phyloP scores from a whole-genome alignment of 805 yeast genomes.

The Isabelozyma heimii region DNA sequence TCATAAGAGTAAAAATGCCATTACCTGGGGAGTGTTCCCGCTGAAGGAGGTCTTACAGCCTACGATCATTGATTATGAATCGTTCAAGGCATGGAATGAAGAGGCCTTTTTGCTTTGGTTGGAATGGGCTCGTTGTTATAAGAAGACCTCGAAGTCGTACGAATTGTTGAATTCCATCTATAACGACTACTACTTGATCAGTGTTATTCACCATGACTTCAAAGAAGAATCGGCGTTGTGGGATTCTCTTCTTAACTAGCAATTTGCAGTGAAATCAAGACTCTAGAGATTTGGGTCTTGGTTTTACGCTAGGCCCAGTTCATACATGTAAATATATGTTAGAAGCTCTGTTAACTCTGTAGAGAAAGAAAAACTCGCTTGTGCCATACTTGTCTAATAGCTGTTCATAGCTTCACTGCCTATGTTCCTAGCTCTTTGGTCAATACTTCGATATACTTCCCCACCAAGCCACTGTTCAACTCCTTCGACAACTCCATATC shows the following conservation, averaged over 20 bases:
- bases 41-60: slow-evolving; percentile 87
- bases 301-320: background rate
- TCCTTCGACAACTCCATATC: slow-evolving; percentile 19
- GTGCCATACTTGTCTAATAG: too few relatives aligned
- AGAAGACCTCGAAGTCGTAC: slow-evolving; percentile 52
- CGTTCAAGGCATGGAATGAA: slow-evolving; percentile 94
- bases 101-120: slow-evolving; percentile 90
- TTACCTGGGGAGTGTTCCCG: slow-evolving; percentile 98
- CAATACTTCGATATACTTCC: slow-evolving; percentile 37
- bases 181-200: slow-evolving; percentile 69
- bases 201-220: slow-evolving; percentile 84
- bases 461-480: slow-evolving; percentile 33
- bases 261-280: slow-evolving; percentile 1
- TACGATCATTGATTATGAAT: slow-evolving; percentile 87
- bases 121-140: slow-evolving; percentile 87
- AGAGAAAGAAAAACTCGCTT: too few relatives aligned
- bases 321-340: too few relatives aligned
- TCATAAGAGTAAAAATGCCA: slow-evolving; percentile 62
- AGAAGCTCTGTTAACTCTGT: too few relatives aligned
- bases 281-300: background rate
- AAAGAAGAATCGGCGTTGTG: slow-evolving; percentile 72
- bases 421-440: slow-evolving; percentile 16
- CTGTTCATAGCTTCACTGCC: too few relatives aligned
- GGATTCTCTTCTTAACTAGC: slow-evolving; percentile 49
- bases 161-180: slow-evolving; percentile 60